phyloP scores from a whole-genome alignment of 75 land plant species.

The Ceratopteris richardii region DNA sequence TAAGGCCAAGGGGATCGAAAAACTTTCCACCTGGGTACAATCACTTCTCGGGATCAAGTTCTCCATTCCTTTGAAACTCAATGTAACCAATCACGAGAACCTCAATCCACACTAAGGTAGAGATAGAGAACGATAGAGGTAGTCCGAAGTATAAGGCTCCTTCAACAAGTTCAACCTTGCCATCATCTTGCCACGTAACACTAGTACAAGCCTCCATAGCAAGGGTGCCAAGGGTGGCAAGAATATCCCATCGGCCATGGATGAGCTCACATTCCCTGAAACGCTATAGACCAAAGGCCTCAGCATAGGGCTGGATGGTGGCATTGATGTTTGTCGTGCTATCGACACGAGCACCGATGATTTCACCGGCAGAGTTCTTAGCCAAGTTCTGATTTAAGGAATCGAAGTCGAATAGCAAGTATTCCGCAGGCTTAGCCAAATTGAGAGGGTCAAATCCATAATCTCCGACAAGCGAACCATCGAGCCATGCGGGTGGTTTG shows the following conservation, averaged over 20 bases:
- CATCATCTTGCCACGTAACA: constrained; percentile 27
- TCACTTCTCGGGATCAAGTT: constrained; percentile 90
- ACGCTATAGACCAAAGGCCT: constrained; percentile 16
- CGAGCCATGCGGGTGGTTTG: too few relatives aligned
- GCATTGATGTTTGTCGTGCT: too few relatives aligned
- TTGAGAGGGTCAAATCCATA: too few relatives aligned
- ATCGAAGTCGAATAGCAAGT: constrained; percentile 78
- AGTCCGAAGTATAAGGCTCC: constrained; percentile 89
- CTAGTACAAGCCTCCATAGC: constrained; percentile 20
- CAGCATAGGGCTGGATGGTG: constrained; percentile 43
- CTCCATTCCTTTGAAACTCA: constrained; percentile 91
- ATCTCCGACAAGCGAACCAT: too few relatives aligned
- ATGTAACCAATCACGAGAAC: constrained; percentile 84
- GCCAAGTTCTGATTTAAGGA: too few relatives aligned
- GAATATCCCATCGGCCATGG: constrained; percentile 29
- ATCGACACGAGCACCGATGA: constrained; percentile 27
- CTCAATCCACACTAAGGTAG: constrained; percentile 77
- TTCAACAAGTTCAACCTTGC: constrained; percentile 74
- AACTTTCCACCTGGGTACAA: constrained; percentile 82
- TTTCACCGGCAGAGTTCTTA: too few relatives aligned
- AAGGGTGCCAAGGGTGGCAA: constrained; percentile 17
- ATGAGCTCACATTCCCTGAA: constrained; percentile 28
- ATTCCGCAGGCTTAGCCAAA: constrained; percentile 87
- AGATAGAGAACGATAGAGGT: constrained; percentile 80
- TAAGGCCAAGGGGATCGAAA: constrained; percentile 89